A percentile compares a stretch with the other conserved stretches of the same genome.
Evolutionary conservation across 2,329 filamentous ascomycete species (phyloP).

Genomic region (Macroventuria anomochaeta): DNA sequence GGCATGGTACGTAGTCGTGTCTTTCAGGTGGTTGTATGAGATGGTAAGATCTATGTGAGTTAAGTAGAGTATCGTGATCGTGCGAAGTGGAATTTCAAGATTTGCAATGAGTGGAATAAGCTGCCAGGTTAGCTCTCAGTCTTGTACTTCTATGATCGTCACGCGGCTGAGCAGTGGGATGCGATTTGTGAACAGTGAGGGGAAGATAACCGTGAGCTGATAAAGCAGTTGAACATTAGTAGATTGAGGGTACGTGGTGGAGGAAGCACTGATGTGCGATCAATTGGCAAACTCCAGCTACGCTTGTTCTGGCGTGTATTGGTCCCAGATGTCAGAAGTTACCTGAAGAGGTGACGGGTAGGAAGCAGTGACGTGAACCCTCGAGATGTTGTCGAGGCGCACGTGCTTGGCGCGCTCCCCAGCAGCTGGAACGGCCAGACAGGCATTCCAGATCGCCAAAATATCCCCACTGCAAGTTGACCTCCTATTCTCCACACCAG

Average conservation of each 20-base stretch:
- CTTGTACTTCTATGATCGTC: not conserved
- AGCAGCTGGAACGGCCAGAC: conserved; percentile 24
- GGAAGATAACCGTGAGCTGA: conserved; percentile 8
- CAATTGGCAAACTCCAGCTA: not conserved
- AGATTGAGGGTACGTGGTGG: not conserved
- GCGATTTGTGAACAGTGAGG: conserved; percentile 5
- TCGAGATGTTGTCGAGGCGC: not conserved
- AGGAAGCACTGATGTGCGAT: not conserved
- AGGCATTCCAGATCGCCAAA: conserved; percentile 37
- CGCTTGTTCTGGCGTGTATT: no score
- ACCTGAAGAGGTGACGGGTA: not conserved
- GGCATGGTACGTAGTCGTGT: conserved; percentile 15
- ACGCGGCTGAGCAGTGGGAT: conserved; percentile 2
- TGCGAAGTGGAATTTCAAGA: not conserved
- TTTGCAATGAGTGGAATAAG: not conserved
- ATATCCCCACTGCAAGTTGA: conserved; percentile 38
- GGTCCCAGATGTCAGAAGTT: no score
- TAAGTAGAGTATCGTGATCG: not conserved
- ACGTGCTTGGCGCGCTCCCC: conserved; percentile 9
- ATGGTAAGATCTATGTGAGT: not conserved
- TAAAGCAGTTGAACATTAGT: not conserved
- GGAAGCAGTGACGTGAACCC: conserved; percentile 1
- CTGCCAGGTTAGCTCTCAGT: not conserved
- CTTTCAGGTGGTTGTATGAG: not conserved
- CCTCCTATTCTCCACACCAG: conserved; percentile 33